Conservation (phyloP, 2,329 filamentous ascomycete genomes). For the Claviceps sp. region DNA sequence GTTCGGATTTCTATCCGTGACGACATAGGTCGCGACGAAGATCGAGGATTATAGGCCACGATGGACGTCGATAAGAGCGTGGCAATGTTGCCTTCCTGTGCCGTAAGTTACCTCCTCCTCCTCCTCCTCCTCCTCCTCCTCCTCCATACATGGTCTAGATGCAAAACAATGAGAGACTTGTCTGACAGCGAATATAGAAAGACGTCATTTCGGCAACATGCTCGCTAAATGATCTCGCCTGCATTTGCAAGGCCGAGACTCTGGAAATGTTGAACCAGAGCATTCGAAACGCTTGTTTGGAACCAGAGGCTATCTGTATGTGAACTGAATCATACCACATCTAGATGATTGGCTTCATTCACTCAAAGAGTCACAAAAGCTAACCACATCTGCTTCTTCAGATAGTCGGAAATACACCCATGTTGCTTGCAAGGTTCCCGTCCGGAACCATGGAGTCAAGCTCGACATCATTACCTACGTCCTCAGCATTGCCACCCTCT, state of each 20-base stretch:
- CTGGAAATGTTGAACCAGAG: neutral
- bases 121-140: neutral
- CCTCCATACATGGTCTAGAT: neutral
- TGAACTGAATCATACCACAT: too few species aligned
- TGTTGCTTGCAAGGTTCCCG: neutral
- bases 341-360: too few species aligned
- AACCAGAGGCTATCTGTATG: neutral
- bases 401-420: neutral
- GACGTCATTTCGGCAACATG: neutral
- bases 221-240: neutral
- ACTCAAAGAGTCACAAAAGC: neutral
- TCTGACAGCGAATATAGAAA: neutral
- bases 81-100: neutral
- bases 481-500: conserved; percentile 6
- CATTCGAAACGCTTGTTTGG: neutral
- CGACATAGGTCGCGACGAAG: neutral
- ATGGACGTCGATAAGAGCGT: neutral
- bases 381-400: neutral
- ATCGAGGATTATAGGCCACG: too few species aligned
- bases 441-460: neutral
- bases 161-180: neutral
- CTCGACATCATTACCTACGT: neutral
- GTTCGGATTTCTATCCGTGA: neutral
- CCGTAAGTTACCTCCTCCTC: neutral
- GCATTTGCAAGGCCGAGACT: neutral